Evolutionary conservation across 2,329 filamentous ascomycete species (phyloP).

Genomic region (Penicillium sp.): DNA sequence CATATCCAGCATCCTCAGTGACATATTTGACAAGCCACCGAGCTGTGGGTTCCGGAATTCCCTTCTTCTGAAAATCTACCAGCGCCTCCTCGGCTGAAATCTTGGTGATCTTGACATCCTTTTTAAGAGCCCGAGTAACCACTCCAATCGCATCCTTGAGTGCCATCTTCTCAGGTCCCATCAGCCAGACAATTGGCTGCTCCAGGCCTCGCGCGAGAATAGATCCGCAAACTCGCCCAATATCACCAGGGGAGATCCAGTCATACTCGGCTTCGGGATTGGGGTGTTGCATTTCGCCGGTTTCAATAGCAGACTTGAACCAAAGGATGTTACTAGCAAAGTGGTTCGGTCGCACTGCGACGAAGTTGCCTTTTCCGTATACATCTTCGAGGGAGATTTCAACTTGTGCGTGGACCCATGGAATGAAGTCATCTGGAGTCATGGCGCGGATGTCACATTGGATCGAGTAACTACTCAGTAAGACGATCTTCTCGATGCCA

Average conservation of each 20-base stretch:
- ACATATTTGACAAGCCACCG: conserved; percentile 7
- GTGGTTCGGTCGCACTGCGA: conserved; percentile 45
- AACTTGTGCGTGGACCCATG: conserved; percentile 47
- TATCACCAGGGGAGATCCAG: conserved; percentile 47
- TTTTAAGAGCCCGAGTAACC: conserved; percentile 35
- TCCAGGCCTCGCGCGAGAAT: conserved; percentile 39
- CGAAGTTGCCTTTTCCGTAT: conserved; percentile 41
- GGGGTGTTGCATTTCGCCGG: conserved; percentile 35
- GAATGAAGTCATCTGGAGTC: conserved; percentile 34
- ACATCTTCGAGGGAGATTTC: conserved; percentile 47
- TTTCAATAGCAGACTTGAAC: conserved; percentile 32
- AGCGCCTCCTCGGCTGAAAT: conserved; percentile 28
- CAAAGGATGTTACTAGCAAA: conserved; percentile 49
- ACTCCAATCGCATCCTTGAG: conserved; percentile 29
- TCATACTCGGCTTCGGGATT: conserved; percentile 40
- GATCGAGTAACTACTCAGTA: conserved; percentile 48
- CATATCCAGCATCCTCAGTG: background rate
- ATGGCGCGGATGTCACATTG: conserved; percentile 29
- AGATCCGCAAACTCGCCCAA: conserved; percentile 47
- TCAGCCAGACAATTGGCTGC: conserved; percentile 37
- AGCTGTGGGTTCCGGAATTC: conserved; percentile 21
- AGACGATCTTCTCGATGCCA: conserved; percentile 49
- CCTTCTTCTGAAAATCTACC: conserved; percentile 11
- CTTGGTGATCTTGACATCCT: conserved; percentile 31
- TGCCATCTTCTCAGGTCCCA: conserved; percentile 40